Conservation (phyloP, 371 early-diverging fungal species). For the Mucor lusitanicus region DNA sequence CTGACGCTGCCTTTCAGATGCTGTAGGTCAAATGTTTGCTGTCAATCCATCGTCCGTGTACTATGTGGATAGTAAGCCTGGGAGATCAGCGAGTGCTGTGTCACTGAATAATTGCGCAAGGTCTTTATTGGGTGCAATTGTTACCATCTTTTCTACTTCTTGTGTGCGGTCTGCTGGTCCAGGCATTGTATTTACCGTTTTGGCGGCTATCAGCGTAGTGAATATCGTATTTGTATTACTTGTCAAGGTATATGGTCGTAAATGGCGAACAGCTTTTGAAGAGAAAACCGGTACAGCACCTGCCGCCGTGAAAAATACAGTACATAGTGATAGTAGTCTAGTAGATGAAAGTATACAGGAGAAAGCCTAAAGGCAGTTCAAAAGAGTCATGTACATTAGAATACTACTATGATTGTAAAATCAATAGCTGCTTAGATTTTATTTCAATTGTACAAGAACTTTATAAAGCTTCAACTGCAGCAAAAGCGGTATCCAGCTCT, state of each 20-base stretch:
- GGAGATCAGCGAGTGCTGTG: conserved; percentile 55
- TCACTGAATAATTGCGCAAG: conserved; percentile 53
- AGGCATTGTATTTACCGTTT: conserved; percentile 22
- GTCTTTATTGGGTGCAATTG: conserved; percentile 38
- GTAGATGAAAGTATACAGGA: neutral
- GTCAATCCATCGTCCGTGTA: conserved; percentile 52
- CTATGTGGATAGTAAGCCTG: conserved; percentile 54
- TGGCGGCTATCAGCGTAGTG: conserved; percentile 27
- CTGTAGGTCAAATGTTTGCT: conserved; percentile 38
- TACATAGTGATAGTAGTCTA: neutral
- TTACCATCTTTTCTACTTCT: conserved; percentile 24
- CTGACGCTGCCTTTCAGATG: conserved; percentile 23
- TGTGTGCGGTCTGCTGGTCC: conserved; percentile 21
- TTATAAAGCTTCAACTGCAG: neutral
- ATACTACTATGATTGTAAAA: too few species aligned
- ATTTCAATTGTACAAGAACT: too few species aligned
- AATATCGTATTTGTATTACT: conserved; percentile 20
- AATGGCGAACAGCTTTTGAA: conserved; percentile 26
- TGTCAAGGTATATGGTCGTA: conserved; percentile 20
- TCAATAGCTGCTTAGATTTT: too few species aligned
- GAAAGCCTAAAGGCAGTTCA: neutral
- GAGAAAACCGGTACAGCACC: neutral
- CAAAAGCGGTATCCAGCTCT: neutral
- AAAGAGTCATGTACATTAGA: neutral
- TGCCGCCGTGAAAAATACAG: neutral